Evolutionary conservation across 75 land plant genomes (phyloP).

Genomic region (Selaginella tamariscina): DNA sequence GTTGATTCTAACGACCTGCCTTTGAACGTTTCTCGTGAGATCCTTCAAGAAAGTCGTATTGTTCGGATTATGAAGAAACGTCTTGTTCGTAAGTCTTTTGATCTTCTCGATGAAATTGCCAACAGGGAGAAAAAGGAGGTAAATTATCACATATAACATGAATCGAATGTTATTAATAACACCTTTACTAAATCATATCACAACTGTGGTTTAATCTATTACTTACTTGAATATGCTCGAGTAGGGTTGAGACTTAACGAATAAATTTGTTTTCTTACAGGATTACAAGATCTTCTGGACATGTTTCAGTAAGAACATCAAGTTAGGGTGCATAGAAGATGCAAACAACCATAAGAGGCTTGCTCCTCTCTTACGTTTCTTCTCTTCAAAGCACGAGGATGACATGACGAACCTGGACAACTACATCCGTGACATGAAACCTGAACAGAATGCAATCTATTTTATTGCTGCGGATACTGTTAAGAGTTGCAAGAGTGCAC

Average conservation of each 20-base stretch:
- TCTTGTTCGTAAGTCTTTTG: conserved; percentile 91
- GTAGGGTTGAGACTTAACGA: neutral
- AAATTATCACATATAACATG: too few species aligned
- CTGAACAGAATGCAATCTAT: conserved; percentile 87
- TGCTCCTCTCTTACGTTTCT: conserved; percentile 40
- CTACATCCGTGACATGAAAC: conserved; percentile 78
- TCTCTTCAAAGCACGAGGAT: neutral
- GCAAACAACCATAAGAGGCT: conserved; percentile 81
- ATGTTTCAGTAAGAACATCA: conserved; percentile 77
- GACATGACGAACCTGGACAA: conserved; percentile 29
- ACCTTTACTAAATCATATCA: too few species aligned
- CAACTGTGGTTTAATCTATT: too few species aligned
- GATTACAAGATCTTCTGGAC: conserved; percentile 93
- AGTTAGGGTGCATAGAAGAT: conserved; percentile 48
- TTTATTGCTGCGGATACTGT: conserved; percentile 86
- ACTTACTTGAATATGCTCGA: neutral
- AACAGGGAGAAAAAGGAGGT: conserved; percentile 91
- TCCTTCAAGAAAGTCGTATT: conserved; percentile 93
- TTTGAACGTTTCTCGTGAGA: conserved; percentile 92
- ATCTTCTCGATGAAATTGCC: conserved; percentile 89
- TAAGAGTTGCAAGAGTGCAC: conserved; percentile 82
- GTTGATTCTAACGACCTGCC: conserved; percentile 96
- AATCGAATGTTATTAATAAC: too few species aligned
- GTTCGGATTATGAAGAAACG: conserved; percentile 96
- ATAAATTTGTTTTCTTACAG: conserved; percentile 24